Evolutionary conservation across 495 filamentous ascomycete species (phyloP), one percentile per base, ranked within the genome.

Genomic region (Hypomontagnella submonticulosa): DNA sequence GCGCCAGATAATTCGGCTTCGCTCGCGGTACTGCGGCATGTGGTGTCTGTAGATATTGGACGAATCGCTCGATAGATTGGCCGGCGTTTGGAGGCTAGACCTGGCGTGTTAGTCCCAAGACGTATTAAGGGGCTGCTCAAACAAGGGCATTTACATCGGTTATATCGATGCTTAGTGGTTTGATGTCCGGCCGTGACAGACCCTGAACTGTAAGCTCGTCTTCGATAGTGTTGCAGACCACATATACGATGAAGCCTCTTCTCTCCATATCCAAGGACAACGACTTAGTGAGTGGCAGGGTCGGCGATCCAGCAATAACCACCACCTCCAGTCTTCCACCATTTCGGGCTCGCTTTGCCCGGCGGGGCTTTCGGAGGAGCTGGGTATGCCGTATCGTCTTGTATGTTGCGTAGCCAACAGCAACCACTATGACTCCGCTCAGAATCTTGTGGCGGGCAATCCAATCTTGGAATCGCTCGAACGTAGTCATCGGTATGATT

Each of bases 271-370:
- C 96, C 23, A 91, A 71, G 1, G 91, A 86, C 57, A 99, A 84
- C 12, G 91, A 90, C 61, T 87, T 85, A 0, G 90, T 92, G 68
- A 97, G 81, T 15, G 92, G 91, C 58, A 95, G 87, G 60, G 88
- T 85, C 4, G 91, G 87, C 1, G 90, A 89, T 37, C 95, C 93
- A 32, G 92, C 91, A 60, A 99, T 79, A 12, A 97, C 90, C 43
- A 99, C 89, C 27, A 98, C 93, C 71, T 98, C 95, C 48, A 88
- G 86, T 52, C 93, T 81, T 8, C 90, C 89, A n/a, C 95, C 95
- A 79, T 92, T 96, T 11, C 83, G 81, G 5, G 90, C 90, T 23
- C 90, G 84, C 73, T 80, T 84, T 7, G 93, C 95, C 61, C 90
- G 86, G 63, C 93, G 83, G 68, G 89, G 87, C 74, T 86, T 89